Evolutionary conservation across 257 asterid genomes (phyloP).

Genomic region (Przewalskia tangutica): DNA sequence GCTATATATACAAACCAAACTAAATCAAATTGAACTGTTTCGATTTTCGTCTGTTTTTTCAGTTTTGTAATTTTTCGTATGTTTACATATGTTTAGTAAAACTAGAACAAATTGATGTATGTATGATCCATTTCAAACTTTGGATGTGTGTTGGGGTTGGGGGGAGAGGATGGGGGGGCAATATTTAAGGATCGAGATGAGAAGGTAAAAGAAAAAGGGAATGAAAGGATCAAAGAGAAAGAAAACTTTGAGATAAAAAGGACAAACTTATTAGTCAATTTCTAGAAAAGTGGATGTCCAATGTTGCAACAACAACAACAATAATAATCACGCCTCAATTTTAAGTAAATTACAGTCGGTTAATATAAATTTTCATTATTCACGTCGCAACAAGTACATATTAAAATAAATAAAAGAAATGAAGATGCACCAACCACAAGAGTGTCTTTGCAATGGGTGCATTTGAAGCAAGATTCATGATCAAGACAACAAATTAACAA

Average conservation of each 20-base stretch:
- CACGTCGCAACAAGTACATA: background rate
- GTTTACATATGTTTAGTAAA: no score
- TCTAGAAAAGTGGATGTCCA: background rate
- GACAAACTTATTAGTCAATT: no score
- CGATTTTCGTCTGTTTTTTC: no score
- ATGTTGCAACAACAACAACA: background rate
- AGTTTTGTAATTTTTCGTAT: no score
- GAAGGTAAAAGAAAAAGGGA: background rate
- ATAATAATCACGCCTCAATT: background rate
- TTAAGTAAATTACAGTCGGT: background rate
- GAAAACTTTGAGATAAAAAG: no score
- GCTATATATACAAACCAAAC: no score
- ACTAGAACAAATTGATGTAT: no score
- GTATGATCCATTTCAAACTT: background rate
- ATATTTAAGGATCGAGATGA: no score
- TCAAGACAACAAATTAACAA: conserved; percentile 42
- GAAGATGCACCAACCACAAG: conserved; percentile 37
- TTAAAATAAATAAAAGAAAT: background rate
- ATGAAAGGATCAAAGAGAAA: no score
- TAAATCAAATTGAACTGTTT: no score
- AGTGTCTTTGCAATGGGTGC: conserved; percentile 46
- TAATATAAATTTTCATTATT: background rate
- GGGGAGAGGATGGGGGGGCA: no score
- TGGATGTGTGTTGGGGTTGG: no score
- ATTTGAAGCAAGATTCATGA: conserved; percentile 56